Base-by-base conservation (phyloP, 2,329 filamentous ascomycete species). In the Penicillium capsulatum region DNA sequence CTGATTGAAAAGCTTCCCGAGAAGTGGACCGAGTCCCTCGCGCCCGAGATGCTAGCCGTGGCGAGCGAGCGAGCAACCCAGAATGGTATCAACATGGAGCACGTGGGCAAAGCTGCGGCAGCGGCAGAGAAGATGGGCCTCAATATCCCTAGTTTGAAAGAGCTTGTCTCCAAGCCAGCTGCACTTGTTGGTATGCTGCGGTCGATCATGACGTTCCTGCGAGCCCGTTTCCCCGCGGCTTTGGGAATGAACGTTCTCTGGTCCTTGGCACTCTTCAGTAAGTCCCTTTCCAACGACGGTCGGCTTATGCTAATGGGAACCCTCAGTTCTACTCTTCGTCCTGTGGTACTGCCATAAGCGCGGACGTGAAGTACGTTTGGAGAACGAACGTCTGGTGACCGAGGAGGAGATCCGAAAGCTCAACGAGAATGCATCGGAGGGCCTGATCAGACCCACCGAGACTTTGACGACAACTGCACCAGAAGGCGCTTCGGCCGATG, bases 291-390 rank as follows among this genome's bases (percentile, higher is more conserved):
- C 26, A 14, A n/a, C n/a, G 26, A 14, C n/a, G 4, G 4, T 4
- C 6, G 11, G n/a, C 7, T 6, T 10, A 5, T 29, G 13, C 20
- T 26, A 15, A 34, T 11, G 4, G 13, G 24, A 16, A 7, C 2
- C 16, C 22, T n/a, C 40, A 86, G 86, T 97, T 38, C 75, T 97
- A 11, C 77, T 98, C 40, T 92, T 95, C 60, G 87, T 94, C 31
- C 82, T 97, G 55, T 98, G 91, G 90, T 98, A 97, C 69, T 97
- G 90, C 69, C 84, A 97, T 68, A 97, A 97, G 71, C 85, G 92
- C 38, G 92, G 92, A 27, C 81, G 81, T 31, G 91, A 98, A 69
- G 82, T 81, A 5, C 79, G 92, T 35, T 77, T 97, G 9, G 83
- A 84, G 59, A 79, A 72, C 35, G 76, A 79, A 47, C 66, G 71